A percentile compares a stretch with the other conserved stretches of the same genome.
Evolutionary conservation across 495 filamentous ascomycete genomes (phyloP).

Genomic region (Neurospora discreta): DNA sequence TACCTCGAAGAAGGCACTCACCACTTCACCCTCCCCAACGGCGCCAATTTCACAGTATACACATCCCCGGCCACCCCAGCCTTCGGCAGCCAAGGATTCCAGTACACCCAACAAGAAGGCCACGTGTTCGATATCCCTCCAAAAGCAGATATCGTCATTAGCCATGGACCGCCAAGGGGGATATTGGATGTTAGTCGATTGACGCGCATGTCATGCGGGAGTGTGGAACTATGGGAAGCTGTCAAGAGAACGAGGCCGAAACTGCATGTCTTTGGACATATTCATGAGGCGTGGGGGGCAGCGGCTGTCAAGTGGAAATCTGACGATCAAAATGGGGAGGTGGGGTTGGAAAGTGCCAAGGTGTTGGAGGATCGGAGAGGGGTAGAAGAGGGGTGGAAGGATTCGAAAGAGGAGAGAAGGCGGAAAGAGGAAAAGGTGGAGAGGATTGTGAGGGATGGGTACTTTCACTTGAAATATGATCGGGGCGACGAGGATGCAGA

Average conservation of each 20-base stretch:
- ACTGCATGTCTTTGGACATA: constrained; percentile 64
- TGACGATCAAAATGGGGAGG: constrained; percentile 8
- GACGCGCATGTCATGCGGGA: constrained; percentile 37
- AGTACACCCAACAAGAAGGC: constrained; percentile 42
- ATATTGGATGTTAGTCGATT: constrained; percentile 40
- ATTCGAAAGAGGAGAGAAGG: constrained; percentile 2
- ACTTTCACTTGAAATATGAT: constrained; percentile 10
- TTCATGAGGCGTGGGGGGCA: constrained; percentile 65
- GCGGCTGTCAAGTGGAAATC: constrained; percentile 41
- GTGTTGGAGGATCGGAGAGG: constrained; percentile 35
- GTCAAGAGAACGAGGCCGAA: constrained; percentile 40
- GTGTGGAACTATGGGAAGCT: constrained; percentile 43
- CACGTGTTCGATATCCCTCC: constrained; percentile 36
- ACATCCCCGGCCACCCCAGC: constrained; percentile 59
- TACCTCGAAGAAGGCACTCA: constrained; percentile 59
- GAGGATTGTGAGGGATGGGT: constrained; percentile 3
- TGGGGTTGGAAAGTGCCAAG: background rate
- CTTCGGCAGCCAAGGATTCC: constrained; percentile 51
- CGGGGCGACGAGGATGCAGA: constrained; percentile 25
- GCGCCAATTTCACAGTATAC: constrained; percentile 52
- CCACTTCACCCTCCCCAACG: constrained; percentile 43
- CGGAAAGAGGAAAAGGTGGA: constrained; percentile 2
- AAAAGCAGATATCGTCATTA: constrained; percentile 53
- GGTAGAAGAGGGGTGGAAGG: constrained; percentile 5
- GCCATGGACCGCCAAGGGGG: constrained; percentile 58